Evolutionary conservation across 257 asterid species (phyloP), one percentile per base, ranked within the genome.

Genomic region (Solanum sparsipilum): DNA sequence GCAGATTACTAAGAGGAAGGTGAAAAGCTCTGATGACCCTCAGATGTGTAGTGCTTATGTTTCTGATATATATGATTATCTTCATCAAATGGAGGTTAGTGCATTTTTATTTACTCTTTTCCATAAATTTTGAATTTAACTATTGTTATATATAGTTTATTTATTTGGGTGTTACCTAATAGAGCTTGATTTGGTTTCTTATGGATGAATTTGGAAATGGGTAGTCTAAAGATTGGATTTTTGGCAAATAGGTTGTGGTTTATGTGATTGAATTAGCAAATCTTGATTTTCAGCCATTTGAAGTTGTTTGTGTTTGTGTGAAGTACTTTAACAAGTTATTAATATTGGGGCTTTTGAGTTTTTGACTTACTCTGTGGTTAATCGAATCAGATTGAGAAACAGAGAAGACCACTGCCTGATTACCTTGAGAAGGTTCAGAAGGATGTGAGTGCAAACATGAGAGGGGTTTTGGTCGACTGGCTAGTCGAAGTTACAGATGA

Each of bases 391-490:
- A 89, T 90, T 91, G 96, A 95, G 90, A 88, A 86, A 84, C 92
- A 91, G 92, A 90, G 95, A 84, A 90, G 95, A 85, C 95, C 97
- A 21, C 73, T 87, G 85, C 89, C 94, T 2, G 93, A 93, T 92
- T 93, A 93, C 91, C 48, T 95, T 11, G 94, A 92, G 87, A 94
- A 84, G 48, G 89, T 95, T 84, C 98, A 96, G 86, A 94, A 89
- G 87, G 99, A 96, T 88, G 89, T 96, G 67, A 94, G 92, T 38
- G 92, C 96, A 75, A 94, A 92, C 79, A 97, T 97, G 99, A 93
- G 99, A 90, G 98, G 96, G 25, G 83, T 96, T 75, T 90, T 97
- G 90, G 89, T 97, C 20, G 98, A 97, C 93, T 97, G 99, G 99
- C 85, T 96, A 63, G 98, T 96, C 9, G 98, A 96, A 88, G 98